These are phyloP conservation scores for Medicago lupulina DNA, from an alignment of 306 rosid genomes.

Conservation along the genomic window DNA sequence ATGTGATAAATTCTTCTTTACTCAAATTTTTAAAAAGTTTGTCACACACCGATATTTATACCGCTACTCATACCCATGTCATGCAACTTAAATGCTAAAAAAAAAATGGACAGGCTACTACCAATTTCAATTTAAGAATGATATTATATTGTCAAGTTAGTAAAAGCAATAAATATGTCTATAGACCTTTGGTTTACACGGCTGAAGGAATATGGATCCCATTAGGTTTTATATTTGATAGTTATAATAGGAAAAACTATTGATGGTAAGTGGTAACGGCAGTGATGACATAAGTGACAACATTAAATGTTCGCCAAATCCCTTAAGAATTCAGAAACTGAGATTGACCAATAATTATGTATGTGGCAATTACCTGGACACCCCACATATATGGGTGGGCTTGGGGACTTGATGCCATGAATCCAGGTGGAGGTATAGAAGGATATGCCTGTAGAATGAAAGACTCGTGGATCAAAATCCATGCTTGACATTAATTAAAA, in stretches of 20 bases:
- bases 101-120: not conserved
- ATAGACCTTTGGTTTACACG: slow-evolving; percentile 3
- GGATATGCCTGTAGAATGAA: slow-evolving; percentile 77
- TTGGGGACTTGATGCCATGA: slow-evolving; percentile 91
- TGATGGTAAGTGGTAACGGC: not conserved
- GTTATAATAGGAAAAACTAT: slow-evolving; percentile 28
- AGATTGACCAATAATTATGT: slow-evolving; percentile 13
- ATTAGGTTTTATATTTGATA: not conserved
- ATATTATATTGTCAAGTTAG: not conserved
- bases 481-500: slow-evolving; percentile 42
- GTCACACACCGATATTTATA: not conserved
- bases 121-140: slow-evolving; percentile 7
- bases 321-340: not conserved
- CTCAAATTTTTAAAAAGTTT: not conserved
- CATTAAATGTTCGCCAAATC: slow-evolving; percentile 22
- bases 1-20: not conserved
- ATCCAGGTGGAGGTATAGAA: slow-evolving; percentile 94
- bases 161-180: slow-evolving; percentile 13
- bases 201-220: not conserved
- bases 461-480: slow-evolving; percentile 39
- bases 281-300: not conserved
- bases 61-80: not conserved
- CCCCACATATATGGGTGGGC: slow-evolving; percentile 99
- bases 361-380: slow-evolving; percentile 71
- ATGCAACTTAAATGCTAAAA: slow-evolving; percentile 5